These are phyloP conservation scores for Vicia faba DNA, from an alignment of 306 rosid genomes.

Conservation along the genomic window DNA sequence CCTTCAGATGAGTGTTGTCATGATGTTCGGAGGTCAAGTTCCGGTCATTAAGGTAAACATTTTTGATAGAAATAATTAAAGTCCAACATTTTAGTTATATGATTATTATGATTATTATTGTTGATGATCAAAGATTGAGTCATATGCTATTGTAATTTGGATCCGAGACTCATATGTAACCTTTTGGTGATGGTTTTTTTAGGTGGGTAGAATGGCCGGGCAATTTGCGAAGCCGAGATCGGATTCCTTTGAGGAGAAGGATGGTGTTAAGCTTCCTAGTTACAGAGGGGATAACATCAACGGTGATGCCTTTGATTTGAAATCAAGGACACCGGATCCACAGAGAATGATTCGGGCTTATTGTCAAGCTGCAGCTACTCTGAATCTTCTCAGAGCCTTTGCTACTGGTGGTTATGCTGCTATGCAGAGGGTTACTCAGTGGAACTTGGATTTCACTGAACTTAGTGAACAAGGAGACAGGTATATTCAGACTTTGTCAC, in stretches of 20 bases:
- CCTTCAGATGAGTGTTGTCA: conserved; percentile 92
- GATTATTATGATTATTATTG: no score
- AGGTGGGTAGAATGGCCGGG: conserved; percentile 99
- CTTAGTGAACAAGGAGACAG: conserved; percentile 96
- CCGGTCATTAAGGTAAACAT: conserved; percentile 75
- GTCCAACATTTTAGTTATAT: no score
- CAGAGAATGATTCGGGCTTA: conserved; percentile 93
- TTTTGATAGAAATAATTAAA: not conserved
- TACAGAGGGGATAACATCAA: conserved; percentile 96
- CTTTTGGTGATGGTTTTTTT: not conserved
- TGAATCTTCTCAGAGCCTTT: conserved; percentile 87
- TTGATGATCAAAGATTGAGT: no score
- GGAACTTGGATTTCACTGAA: conserved; percentile 96
- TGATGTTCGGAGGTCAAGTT: conserved; percentile 98
- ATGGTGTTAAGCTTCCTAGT: conserved; percentile 94
- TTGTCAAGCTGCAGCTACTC: conserved; percentile 93
- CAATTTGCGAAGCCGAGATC: conserved; percentile 99
- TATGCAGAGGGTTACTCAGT: conserved; percentile 95
- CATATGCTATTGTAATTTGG: not conserved
- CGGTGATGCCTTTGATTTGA: conserved; percentile 81
- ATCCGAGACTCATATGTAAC: not conserved
- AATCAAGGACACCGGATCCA: conserved; percentile 92
- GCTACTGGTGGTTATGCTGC: conserved; percentile 99
- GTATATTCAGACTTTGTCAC: conserved; percentile 41
- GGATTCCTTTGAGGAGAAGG: conserved; percentile 81